Evolutionary conservation across 2,329 filamentous ascomycete genomes (phyloP), one percentile per base, ranked within the genome.

Genomic region (Fusarium armeniacum): DNA sequence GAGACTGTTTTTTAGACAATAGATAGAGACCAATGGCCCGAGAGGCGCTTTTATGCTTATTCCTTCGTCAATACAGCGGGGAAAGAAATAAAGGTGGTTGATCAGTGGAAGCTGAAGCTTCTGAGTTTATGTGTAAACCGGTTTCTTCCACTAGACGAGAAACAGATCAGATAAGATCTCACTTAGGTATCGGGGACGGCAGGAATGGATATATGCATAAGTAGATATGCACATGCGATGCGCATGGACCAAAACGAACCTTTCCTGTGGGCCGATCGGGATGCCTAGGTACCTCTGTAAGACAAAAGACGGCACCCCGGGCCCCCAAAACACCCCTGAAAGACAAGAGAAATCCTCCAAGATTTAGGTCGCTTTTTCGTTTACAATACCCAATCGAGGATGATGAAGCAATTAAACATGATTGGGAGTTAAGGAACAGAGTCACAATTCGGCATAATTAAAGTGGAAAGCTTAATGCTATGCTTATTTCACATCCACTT

Each of bases 1-100:
- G 35, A 16, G 20, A 26, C 54, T 43, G 22, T 43, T 47, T 5
- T 33, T 38, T 43, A 12, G 11, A 13, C 22, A 24, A 28, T 50
- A 64, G 40, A 36, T 20, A 38, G 43, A 20, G 38, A 28, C n/a
- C 53, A 65, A 65, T 45, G 11, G 40, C 24, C 62, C 53, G 40
- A 69, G 45, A 46, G 62, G 65, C 55, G 46, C 40, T 69, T 61
- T 69, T 69, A 69, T 69, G 65, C 65, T 69, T 69, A 69, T 62
- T 69, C 38, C 16, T 28, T 65, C 45, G 62, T 56, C 30, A 58
- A 44, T 62, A 35, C 30, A 47, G 52, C 28, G 59, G 59, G 33
- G 54, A 41, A 33, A 38, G 24, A 36, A 35, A 35, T 47, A 12
- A 15, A 20, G 24, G 8, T 38, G 41, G 24, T 26, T 8, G n/a